Base-by-base conservation (phyloP, 768 basidiomycete genomes). In the Cantharellus anzutake region DNA sequence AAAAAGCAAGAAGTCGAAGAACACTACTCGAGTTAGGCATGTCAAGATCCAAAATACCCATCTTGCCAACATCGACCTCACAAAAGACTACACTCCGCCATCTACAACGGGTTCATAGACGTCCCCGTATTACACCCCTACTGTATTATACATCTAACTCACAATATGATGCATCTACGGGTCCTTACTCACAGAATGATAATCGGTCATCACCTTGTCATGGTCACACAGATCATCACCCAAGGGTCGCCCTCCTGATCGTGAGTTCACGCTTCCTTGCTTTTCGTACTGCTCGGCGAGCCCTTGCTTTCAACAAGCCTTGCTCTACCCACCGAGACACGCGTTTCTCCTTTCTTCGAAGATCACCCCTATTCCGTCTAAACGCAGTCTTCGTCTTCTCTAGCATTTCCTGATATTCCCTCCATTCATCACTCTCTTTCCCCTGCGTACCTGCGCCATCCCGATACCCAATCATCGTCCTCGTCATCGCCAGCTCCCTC, bases 1-100 rank as follows among this genome's bases (percentile, higher is more conserved):
- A 11, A 72, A 67, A 20, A 78, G 77, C 65, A 91, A 83, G 75
- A 93, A 90, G 70, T 86, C 85, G 66, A 83, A 85, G 56, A 75
- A 80, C 7, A 84, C 78, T 41, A 79, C 80, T 55, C 74, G 82
- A 16, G 83, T 86, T 67, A 78, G 91, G 55, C 82, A 82, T 66
- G 80, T 81, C 59, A 81, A 86, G 65, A 81, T 94, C 65, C 93
- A 89, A 42, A 96, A 94, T 66, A 81, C 84, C 2, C 91, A 94
- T 73, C 71, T 92, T 69, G 81, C 84, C 66, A 65, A 67, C 29
- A 84, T 96, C 73, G 91, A 94, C 70, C 70, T 94, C 56, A 81
- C 83, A 51, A 79, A 78, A 63, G 86, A 90, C 66, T 88, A 80
- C 68, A 72, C 75, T 37, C 52, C 52, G 7, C 52, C 52, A 7